These are phyloP conservation scores for Podospora tetraspora DNA, from an alignment of 495 filamentous ascomycete species.

Conservation along the genomic window DNA sequence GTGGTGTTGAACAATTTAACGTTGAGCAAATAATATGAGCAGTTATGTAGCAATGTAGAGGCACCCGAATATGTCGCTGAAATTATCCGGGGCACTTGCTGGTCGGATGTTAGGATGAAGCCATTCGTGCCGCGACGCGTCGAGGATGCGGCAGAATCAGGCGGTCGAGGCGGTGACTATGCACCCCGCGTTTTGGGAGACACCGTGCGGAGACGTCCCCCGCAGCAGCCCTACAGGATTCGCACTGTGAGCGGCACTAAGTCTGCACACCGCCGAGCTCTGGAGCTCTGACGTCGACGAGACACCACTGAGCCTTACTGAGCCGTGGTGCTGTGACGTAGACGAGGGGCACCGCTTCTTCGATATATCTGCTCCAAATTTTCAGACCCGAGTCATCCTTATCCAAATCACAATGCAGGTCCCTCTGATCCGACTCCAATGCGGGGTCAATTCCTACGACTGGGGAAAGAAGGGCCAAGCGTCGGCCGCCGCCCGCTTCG, in stretches of 20 bases:
- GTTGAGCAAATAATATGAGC: background rate
- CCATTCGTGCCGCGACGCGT: background rate
- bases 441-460: slow-evolving; percentile 97
- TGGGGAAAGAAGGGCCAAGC: slow-evolving; percentile 91
- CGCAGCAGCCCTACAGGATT: background rate
- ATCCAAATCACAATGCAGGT: slow-evolving; percentile 37
- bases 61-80: background rate
- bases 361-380: background rate
- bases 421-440: slow-evolving; percentile 85
- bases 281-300: background rate
- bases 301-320: too few relatives aligned
- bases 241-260: background rate
- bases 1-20: too few relatives aligned
- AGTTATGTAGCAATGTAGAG: background rate
- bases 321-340: background rate
- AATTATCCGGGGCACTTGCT: background rate
- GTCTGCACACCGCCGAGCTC: background rate
- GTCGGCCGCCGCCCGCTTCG: slow-evolving; percentile 73
- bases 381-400: background rate
- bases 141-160: slow-evolving; percentile 8
- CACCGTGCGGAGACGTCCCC: background rate
- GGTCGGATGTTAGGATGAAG: background rate
- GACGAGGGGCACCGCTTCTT: background rate
- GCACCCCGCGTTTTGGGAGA: background rate
- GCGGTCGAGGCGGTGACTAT: slow-evolving; percentile 10